phyloP scores from a whole-genome alignment of 345 rosid species.

The Pugionium cornutum region DNA sequence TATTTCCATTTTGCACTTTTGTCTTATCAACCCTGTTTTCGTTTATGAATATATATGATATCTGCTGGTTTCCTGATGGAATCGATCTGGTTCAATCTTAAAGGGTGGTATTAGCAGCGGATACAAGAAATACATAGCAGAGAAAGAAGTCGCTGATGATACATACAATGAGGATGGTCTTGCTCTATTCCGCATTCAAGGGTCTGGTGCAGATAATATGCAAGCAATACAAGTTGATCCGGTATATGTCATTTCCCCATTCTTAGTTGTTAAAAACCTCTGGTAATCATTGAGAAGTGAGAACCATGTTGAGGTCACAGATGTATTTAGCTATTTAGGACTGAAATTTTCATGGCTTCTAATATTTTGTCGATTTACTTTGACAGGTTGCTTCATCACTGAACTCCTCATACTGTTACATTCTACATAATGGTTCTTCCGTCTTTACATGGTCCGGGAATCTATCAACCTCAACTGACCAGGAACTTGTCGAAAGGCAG shows the following conservation, averaged over 20 bases:
- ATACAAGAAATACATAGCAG: constrained; percentile 74
- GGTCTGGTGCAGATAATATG: constrained; percentile 98
- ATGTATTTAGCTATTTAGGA: constrained; percentile 4
- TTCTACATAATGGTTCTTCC: constrained; percentile 71
- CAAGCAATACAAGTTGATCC: constrained; percentile 98
- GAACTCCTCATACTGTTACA: constrained; percentile 94
- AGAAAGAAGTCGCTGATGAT: constrained; percentile 73
- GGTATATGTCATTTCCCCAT: constrained; percentile 47
- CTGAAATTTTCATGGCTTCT: constrained; percentile 1
- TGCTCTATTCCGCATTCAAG: constrained; percentile 92
- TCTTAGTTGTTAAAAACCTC: neutral
- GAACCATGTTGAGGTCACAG: constrained; percentile 8
- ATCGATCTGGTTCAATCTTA: constrained; percentile 6
- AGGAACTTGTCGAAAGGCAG: constrained; percentile 87
- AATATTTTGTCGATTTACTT: constrained; percentile 12
- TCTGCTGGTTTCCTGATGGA: constrained; percentile 1
- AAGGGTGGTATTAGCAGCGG: constrained; percentile 87
- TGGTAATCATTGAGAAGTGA: constrained; percentile 24
- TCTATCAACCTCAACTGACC: constrained; percentile 67
- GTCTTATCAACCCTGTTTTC: constrained; percentile 4
- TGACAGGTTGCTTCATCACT: constrained; percentile 80
- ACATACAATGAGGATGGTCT: constrained; percentile 75
- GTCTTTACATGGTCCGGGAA: constrained; percentile 92
- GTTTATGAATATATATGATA: neutral
- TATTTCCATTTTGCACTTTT: constrained; percentile 7